These are phyloP conservation scores for Shiraia sp. DNA, from an alignment of 2,329 filamentous ascomycete species.

Conservation along the genomic window DNA sequence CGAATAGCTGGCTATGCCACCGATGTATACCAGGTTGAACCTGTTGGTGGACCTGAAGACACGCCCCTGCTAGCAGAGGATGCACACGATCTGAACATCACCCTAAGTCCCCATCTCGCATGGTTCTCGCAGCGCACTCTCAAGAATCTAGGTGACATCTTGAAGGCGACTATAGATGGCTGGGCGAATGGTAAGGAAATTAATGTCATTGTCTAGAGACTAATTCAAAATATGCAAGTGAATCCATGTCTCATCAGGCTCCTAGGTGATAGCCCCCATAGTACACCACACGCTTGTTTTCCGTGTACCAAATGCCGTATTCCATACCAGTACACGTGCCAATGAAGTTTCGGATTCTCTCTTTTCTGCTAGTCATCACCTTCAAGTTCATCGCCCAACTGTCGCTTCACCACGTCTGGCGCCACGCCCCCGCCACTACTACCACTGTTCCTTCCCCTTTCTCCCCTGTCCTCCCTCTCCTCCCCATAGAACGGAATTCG, in stretches of 20 bases:
- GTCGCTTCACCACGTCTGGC: not conserved
- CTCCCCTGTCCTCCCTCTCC: too few species aligned
- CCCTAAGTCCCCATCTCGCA: conserved; percentile 58
- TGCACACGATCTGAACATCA: conserved; percentile 53
- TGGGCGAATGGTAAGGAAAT: conserved; percentile 47
- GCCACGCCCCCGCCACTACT: too few species aligned
- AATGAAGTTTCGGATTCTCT: too few species aligned
- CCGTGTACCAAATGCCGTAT: too few species aligned
- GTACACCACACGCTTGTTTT: too few species aligned
- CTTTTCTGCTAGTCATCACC: not conserved
- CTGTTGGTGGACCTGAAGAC: conserved; percentile 46
- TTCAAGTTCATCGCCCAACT: not conserved
- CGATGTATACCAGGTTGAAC: conserved; percentile 57
- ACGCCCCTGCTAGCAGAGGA: conserved; percentile 51
- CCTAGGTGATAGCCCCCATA: too few species aligned
- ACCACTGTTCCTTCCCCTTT: too few species aligned
- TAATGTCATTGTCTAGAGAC: conserved; percentile 40
- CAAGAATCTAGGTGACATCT: conserved; percentile 49
- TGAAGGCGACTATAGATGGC: conserved; percentile 54
- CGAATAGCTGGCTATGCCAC: conserved; percentile 55
- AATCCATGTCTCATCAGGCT: too few species aligned
- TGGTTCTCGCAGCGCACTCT: conserved; percentile 57
- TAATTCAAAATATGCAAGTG: conserved; percentile 41
- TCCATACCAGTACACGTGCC: too few species aligned
- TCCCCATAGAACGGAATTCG: not conserved